phyloP scores from a whole-genome alignment of 2,329 filamentous ascomycete species.

The Colletotrichum sp. region DNA sequence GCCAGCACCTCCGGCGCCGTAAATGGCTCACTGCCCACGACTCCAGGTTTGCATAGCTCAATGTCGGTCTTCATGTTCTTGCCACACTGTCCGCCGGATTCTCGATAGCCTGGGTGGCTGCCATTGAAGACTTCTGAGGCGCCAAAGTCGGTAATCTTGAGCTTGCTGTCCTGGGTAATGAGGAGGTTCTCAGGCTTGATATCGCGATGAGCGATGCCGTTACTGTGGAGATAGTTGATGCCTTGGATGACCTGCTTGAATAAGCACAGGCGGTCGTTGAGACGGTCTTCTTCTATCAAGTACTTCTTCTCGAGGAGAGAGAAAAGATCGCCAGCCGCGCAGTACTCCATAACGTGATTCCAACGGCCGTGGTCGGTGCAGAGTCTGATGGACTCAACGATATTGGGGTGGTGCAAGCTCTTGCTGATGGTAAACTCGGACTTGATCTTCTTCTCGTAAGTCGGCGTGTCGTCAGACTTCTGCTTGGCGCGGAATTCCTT shows the following conservation, averaged over 20 bases:
- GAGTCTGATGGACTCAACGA: slow-evolving; percentile 79
- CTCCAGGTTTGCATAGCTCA: slow-evolving; percentile 76
- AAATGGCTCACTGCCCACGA: slow-evolving; percentile 86
- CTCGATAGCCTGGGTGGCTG: slow-evolving; percentile 77
- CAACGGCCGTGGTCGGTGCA: slow-evolving; percentile 78
- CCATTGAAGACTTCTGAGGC: slow-evolving; percentile 87
- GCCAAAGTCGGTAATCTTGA: slow-evolving; percentile 93
- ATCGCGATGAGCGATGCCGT: slow-evolving; percentile 89
- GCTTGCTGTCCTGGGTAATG: slow-evolving; percentile 76
- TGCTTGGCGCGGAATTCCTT: slow-evolving; percentile 85
- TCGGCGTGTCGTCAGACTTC: slow-evolving; percentile 69
- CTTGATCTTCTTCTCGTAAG: slow-evolving; percentile 89
- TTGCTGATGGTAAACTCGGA: slow-evolving; percentile 90
- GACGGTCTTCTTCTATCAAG: slow-evolving; percentile 67
- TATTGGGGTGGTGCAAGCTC: slow-evolving; percentile 84
- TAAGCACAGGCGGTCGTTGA: slow-evolving; percentile 76
- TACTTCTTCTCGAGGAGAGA: slow-evolving; percentile 74
- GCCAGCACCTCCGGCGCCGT: slow-evolving; percentile 84
- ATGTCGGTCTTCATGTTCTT: slow-evolving; percentile 68
- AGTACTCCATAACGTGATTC: slow-evolving; percentile 96
- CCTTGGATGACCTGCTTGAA: slow-evolving; percentile 91
- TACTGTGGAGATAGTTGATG: slow-evolving; percentile 78
- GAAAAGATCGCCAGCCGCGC: slow-evolving; percentile 81
- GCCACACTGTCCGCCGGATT: slow-evolving; percentile 75
- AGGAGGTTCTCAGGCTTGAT: slow-evolving; percentile 90